Evolutionary conservation across 768 basidiomycete species (phyloP), one percentile per base, ranked within the genome.

Genomic region (Sarcodon aspratus): DNA sequence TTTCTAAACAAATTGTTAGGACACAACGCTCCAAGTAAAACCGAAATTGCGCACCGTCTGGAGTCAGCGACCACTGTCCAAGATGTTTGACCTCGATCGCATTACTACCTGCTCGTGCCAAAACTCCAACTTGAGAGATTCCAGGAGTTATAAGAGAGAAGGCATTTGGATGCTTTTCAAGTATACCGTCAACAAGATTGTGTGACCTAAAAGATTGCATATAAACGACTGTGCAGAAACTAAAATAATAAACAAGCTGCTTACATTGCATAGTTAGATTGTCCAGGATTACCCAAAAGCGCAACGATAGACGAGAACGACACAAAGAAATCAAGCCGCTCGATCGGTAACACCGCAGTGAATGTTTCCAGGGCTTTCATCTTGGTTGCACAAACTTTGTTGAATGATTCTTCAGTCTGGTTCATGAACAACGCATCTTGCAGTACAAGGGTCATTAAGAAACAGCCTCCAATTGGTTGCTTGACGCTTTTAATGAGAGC

Each of bases 281-380:
- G 58, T 2, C 53, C 53, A 1, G 45, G 43, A 33, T 45, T 48
- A 4, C 58, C 54, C n/a, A 58, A 46, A 12, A 55, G 17, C 9
- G 50, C 54, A 10, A 51, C 46, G 11, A 57, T 48, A 12, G 57
- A 57, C 3, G 54, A 54, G 49, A 59, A 59, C 3, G 52, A 37
- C 12, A 59, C 49, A 11, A 53, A n/a, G 40, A 54, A 58, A 36
- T 58, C 57, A 7, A 55, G 37, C 2, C 18, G 17, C 8, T 48
- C 18, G 10, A 57, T 40, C 6, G 44, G 32, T 10, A 55, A 13
- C 7, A 46, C 45, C 27, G 47, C 27, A 31, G 50, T 42, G 9
- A 55, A 43, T 2, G 40, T 35, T 13, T 34, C 12, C 40, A 57
- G 48, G 9, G 52, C 55, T 8, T 47, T 32, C 3, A 48, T 17